Conservation (phyloP, 306 rosid species). For the Cicer pinnatifidum region DNA sequence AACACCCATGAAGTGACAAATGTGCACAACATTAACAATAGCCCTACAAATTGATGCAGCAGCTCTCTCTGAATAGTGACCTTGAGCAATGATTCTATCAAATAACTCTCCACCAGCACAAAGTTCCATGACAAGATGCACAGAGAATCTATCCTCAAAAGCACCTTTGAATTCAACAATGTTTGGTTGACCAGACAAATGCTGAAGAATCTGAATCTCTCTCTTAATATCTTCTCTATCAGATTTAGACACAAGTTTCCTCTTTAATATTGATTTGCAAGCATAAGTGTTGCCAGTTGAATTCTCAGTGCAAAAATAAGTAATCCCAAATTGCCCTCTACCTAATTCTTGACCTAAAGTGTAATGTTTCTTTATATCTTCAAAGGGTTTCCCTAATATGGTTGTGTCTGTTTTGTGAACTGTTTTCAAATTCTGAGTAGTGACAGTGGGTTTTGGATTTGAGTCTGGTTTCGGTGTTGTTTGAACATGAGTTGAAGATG, state of each 20-base stretch:
- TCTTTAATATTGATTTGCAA: slow-evolving; percentile 84
- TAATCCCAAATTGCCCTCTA: slow-evolving; percentile 89
- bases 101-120: slow-evolving; percentile 95
- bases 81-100: slow-evolving; percentile 81
- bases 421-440: slow-evolving; percentile 34
- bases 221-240: slow-evolving; percentile 81
- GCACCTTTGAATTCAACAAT: slow-evolving; percentile 83
- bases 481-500: slow-evolving; percentile 19
- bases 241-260: slow-evolving; percentile 67
- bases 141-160: slow-evolving; percentile 76
- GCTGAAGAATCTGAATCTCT: slow-evolving; percentile 91
- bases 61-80: slow-evolving; percentile 82
- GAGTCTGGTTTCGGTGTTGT: slow-evolving; percentile 32
- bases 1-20: slow-evolving; percentile 89
- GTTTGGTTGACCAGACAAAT: slow-evolving; percentile 84
- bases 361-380: slow-evolving; percentile 66
- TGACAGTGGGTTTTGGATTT: slow-evolving; percentile 39
- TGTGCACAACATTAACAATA: slow-evolving; percentile 80
- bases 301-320: slow-evolving; percentile 77
- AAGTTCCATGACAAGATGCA: slow-evolving; percentile 89
- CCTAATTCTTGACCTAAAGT: slow-evolving; percentile 82
- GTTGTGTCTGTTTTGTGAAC: slow-evolving; percentile 52
- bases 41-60: slow-evolving; percentile 72
- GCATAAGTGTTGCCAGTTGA: slow-evolving; percentile 66
- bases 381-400: slow-evolving; percentile 71